Evolutionary conservation across 371 early-diverging fungal genomes (phyloP), one percentile per base, ranked within the genome.

Genomic region (Saksenaea vasiformis): DNA sequence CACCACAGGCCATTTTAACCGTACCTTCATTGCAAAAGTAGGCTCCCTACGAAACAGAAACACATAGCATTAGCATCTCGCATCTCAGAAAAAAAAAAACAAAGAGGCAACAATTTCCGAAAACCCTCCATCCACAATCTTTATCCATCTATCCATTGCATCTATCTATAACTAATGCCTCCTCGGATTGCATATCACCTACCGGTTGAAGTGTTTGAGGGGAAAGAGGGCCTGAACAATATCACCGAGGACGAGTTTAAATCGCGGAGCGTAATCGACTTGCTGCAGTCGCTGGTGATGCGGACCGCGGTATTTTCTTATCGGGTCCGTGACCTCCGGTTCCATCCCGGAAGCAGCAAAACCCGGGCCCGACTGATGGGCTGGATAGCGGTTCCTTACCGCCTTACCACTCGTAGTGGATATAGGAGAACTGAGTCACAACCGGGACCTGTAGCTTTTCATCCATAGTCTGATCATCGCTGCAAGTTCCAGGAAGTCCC

Each of bases 181-280:
- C 51, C 51, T 8, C n/a, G 10, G 19, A 47, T 26, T 1, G 22
- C 22, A 47, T 22, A 47, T 19, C 51, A 47, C 51, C 24, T 22
- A 47, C 51, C 51, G 51, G 51, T 19, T 47, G 51, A 47, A 47
- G 51, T 47, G 51, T 47, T 47, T 47, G 51, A 47, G 51, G 51
- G 51, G 51, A 47, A 47, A 47, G 51, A 47, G 51, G 51, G 22
- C 51, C 22, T 22, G 51, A n/a, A 22, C 24, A 47, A 47, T 47
- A 47, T 22, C 22, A 47, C 24, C 5, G 51, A 47, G 51, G 51
- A 47, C 51, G 22, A 47, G 51, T 47, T 47, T 47, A 47, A 47
- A 47, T 47, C 22, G n/a, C 51, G 51, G 51, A 47, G 51, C 51
- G 51, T 47, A 39, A 39, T 3, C 5, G 3, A n/a, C n/a, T 2